Conservation (phyloP, 2,329 filamentous ascomycete species). For the Xylariaceae sp. region DNA sequence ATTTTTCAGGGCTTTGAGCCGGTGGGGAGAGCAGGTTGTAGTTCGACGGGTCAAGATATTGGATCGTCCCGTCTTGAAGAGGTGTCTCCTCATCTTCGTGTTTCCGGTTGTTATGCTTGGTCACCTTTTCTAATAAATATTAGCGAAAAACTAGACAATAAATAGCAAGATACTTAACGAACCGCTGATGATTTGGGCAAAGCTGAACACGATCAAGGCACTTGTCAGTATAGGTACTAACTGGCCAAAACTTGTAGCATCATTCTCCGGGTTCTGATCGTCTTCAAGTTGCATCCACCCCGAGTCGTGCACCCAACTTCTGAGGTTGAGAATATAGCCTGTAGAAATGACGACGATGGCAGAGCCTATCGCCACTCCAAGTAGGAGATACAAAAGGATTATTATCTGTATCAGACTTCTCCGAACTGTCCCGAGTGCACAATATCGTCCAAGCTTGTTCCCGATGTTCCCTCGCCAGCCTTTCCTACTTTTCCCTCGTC, state of each 20-base stretch:
- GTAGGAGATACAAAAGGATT: conserved; percentile 31
- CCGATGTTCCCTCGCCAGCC: conserved; percentile 28
- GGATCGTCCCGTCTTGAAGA: conserved; percentile 18
- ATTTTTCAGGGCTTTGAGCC: conserved; percentile 14
- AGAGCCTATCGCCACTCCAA: conserved; percentile 35
- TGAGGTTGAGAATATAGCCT: conserved; percentile 38
- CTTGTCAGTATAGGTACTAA: conserved; percentile 44
- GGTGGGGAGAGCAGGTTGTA: conserved; percentile 23
- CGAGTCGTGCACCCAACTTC: conserved; percentile 36
- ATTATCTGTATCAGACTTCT: conserved; percentile 21
- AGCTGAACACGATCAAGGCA: conserved; percentile 40
- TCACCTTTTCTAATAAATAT: conserved; percentile 30
- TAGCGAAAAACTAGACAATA: neutral
- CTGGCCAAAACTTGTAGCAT: conserved; percentile 44
- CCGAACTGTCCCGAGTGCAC: conserved; percentile 7
- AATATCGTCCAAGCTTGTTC: conserved; percentile 10
- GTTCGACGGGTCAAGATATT: conserved; percentile 28
- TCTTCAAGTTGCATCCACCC: conserved; percentile 34
- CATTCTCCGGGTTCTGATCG: conserved; percentile 39
- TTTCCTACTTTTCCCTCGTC: conserved; percentile 24
- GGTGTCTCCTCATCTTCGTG: conserved; percentile 24
- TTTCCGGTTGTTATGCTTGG: conserved; percentile 23
- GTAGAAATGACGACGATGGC: conserved; percentile 29
- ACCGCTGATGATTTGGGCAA: conserved; percentile 40
- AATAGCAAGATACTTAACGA: conserved; percentile 17